A percentile compares a stretch with the other conserved stretches of the same genome.
Conservation (phyloP, 768 basidiomycete species). For the Cystobasidium ongulense region DNA sequence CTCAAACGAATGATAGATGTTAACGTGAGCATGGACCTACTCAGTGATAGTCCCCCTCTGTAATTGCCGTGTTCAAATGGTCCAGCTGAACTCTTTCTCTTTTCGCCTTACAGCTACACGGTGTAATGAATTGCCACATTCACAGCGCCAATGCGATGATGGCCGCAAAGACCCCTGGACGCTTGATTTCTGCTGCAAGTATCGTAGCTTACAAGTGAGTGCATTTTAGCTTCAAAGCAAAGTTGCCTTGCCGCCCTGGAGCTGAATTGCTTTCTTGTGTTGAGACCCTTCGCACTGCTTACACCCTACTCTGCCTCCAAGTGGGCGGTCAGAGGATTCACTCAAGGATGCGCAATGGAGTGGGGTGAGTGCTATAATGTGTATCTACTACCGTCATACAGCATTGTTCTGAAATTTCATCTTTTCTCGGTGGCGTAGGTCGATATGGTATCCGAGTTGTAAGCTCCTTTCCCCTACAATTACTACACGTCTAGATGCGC, state of each 20-base stretch:
- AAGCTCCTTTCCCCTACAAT: background rate
- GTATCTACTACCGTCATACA: background rate
- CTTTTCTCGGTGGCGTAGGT: background rate
- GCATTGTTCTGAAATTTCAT: background rate
- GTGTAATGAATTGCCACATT: conserved; percentile 28
- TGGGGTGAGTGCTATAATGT: conserved; percentile 14
- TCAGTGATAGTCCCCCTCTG: background rate
- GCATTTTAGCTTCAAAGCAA: no score
- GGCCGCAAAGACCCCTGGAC: conserved; percentile 7
- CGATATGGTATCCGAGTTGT: conserved; percentile 27
- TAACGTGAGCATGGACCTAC: conserved; percentile 11
- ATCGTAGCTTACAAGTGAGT: conserved; percentile 34
- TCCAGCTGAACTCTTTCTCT: background rate
- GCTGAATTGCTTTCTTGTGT: background rate
- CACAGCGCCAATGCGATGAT: conserved; percentile 34
- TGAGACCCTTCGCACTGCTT: conserved; percentile 16
- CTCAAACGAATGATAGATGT: conserved; percentile 32
- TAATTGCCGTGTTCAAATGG: background rate
- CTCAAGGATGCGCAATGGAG: conserved; percentile 32
- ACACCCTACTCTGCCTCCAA: conserved; percentile 33
- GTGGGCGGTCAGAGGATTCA: conserved; percentile 32
- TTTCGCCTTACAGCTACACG: background rate
- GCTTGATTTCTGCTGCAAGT: conserved; percentile 29
- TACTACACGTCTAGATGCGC: background rate
- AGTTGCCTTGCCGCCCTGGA: background rate